Evolutionary conservation across 306 rosid genomes (phyloP).

Genomic region (Castanospermum australe): DNA sequence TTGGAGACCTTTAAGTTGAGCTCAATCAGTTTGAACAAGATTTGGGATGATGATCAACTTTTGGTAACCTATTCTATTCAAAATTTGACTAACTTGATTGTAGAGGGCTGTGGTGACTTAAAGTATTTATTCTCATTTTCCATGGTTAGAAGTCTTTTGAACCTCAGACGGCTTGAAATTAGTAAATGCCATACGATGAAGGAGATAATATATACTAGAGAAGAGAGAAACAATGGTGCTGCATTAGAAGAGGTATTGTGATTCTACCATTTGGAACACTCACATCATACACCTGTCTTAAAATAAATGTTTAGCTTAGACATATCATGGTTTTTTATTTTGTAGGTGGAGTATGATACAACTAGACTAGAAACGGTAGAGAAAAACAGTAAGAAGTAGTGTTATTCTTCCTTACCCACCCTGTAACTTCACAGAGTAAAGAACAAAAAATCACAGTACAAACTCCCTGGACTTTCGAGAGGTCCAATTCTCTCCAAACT

Average conservation of each 20-base stretch:
- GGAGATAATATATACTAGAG: not conserved
- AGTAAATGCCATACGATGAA: not conserved
- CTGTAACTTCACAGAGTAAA: too few relatives aligned
- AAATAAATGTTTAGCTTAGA: not conserved
- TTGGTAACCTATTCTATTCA: not conserved
- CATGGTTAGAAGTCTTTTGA: not conserved
- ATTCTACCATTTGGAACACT: not conserved
- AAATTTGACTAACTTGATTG: not conserved
- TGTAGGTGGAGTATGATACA: too few relatives aligned
- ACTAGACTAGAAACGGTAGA: too few relatives aligned
- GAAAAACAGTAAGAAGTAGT: too few relatives aligned
- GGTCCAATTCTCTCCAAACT: too few relatives aligned
- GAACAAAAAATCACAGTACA: too few relatives aligned
- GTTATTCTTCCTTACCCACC: too few relatives aligned
- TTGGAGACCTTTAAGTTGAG: not conserved
- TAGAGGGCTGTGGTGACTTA: not conserved
- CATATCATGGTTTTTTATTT: not conserved
- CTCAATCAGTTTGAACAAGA: not conserved
- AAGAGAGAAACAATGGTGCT: not conserved
- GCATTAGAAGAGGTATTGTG: not conserved
- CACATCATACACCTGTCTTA: not conserved
- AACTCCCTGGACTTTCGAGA: too few relatives aligned
- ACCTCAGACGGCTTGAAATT: not conserved
- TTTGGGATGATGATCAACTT: not conserved
- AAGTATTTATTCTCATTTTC: not conserved